Evolutionary conservation across 2,329 filamentous ascomycete genomes (phyloP).

Genomic region (Talaromyces rugulosus): DNA sequence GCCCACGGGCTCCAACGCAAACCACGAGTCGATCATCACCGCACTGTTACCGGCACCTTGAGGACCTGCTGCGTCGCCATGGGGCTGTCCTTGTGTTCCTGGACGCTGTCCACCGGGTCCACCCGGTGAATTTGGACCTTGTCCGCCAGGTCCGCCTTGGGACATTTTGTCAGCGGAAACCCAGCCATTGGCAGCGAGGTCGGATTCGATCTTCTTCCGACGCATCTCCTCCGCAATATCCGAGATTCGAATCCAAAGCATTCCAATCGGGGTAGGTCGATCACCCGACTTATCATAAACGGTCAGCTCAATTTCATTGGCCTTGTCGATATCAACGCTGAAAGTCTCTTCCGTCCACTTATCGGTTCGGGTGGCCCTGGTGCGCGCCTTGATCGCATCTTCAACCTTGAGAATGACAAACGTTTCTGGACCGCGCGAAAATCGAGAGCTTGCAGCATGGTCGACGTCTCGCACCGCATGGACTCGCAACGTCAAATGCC

Average conservation of each 20-base stretch:
- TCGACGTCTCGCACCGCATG: slow-evolving; percentile 91
- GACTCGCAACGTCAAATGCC: slow-evolving; percentile 80
- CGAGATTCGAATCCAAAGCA: slow-evolving; percentile 94
- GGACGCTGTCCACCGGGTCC: slow-evolving; percentile 19
- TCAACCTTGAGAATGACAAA: slow-evolving; percentile 97
- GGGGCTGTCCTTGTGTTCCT: slow-evolving; percentile 21
- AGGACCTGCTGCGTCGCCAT: slow-evolving; percentile 17
- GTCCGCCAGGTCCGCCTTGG: slow-evolving; percentile 54
- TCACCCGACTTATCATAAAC: slow-evolving; percentile 95
- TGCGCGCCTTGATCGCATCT: slow-evolving; percentile 84
- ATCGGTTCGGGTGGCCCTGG: slow-evolving; percentile 78
- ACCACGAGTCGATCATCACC: slow-evolving; percentile 80
- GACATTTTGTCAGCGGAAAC: slow-evolving; percentile 96
- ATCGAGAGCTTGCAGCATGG: slow-evolving; percentile 76
- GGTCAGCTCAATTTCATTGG: slow-evolving; percentile 95
- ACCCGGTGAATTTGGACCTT: slow-evolving; percentile 34
- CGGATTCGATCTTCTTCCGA: slow-evolving; percentile 92
- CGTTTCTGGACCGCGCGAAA: slow-evolving; percentile 87
- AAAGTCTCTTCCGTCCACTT: slow-evolving; percentile 89
- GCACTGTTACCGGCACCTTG: slow-evolving; percentile 10
- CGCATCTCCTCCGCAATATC: slow-evolving; percentile 98
- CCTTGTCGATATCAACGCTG: slow-evolving; percentile 92
- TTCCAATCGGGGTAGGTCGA: slow-evolving; percentile 84
- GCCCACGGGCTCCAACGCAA: slow-evolving; percentile 90
- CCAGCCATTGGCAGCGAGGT: slow-evolving; percentile 93